phyloP scores from a whole-genome alignment of 768 basidiomycete genomes.

The Podaxis sp. region DNA sequence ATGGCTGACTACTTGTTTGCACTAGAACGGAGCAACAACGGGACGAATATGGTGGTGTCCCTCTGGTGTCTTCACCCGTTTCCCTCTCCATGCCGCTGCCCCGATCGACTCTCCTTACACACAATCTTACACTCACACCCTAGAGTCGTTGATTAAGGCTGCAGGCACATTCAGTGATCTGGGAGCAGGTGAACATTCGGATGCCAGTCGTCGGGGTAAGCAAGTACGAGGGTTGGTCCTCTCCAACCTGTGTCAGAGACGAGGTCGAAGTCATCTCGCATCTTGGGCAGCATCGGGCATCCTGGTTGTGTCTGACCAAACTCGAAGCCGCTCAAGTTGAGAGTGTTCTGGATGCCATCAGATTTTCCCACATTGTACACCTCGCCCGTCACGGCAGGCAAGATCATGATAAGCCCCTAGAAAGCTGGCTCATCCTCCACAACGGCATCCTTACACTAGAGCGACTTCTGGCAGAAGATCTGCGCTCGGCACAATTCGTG shows the following conservation, averaged over 20 bases:
- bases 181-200: background rate
- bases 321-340: background rate
- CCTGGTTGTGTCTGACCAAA: background rate
- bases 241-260: background rate
- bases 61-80: background rate
- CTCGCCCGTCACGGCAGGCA: slow-evolving; percentile 17
- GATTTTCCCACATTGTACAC: slow-evolving; percentile 9
- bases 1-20: too few species aligned
- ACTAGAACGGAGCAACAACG: background rate
- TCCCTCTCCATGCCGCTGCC: background rate
- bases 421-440: slow-evolving; percentile 16
- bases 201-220: background rate
- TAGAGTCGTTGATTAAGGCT: background rate
- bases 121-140: background rate
- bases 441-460: slow-evolving; percentile 16
- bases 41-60: too few species aligned
- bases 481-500: slow-evolving; percentile 27
- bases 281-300: background rate
- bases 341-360: background rate
- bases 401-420: slow-evolving; percentile 13
- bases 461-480: slow-evolving; percentile 17
- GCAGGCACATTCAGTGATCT: background rate
- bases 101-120: background rate
- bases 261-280: background rate
- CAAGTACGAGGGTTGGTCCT: background rate